phyloP scores from a whole-genome alignment of 2,329 filamentous ascomycete genomes.

The Bretziella fagacearum region DNA sequence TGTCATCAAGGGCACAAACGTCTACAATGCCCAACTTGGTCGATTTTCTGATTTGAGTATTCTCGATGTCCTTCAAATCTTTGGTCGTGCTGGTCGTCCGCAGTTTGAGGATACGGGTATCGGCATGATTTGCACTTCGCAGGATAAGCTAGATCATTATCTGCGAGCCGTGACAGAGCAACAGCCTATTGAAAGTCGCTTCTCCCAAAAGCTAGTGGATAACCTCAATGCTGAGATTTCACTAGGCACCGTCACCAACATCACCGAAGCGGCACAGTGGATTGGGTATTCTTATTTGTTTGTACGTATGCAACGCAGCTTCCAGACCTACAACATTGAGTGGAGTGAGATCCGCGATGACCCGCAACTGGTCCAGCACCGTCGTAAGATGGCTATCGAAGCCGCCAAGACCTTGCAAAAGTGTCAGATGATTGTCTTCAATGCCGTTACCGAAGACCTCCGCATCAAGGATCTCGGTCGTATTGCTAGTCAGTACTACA shows the following conservation, averaged over 20 bases:
- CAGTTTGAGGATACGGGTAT: conserved; percentile 97
- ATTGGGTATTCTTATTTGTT: conserved; percentile 96
- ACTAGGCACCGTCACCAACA: conserved; percentile 84
- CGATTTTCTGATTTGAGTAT: conserved; percentile 95
- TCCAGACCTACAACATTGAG: conserved; percentile 84
- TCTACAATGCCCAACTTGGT: conserved; percentile 91
- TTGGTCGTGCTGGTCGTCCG: conserved; percentile 90
- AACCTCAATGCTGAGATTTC: conserved; percentile 93
- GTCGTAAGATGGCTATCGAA: conserved; percentile 72
- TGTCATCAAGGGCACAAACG: conserved; percentile 92
- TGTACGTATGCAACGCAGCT: conserved; percentile 87
- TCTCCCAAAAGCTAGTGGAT: conserved; percentile 84
- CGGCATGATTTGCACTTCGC: conserved; percentile 92
- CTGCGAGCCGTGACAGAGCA: conserved; percentile 86
- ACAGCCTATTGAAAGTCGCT: conserved; percentile 91
- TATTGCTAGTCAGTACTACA: conserved; percentile 95
- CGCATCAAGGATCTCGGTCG: conserved; percentile 88
- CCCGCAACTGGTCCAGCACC: conserved; percentile 67
- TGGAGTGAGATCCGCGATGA: conserved; percentile 84
- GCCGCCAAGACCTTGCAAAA: conserved; percentile 75
- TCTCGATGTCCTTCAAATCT: conserved; percentile 91
- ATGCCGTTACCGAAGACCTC: conserved; percentile 68
- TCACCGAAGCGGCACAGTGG: conserved; percentile 89
- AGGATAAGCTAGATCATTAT: conserved; percentile 87
- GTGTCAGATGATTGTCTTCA: conserved; percentile 98